Percentiles rank a stretch among this genome's conserved stretches.
phyloP scores from a whole-genome alignment of 805 yeast genomes.

The Schizosaccharomyces lindneri region DNA sequence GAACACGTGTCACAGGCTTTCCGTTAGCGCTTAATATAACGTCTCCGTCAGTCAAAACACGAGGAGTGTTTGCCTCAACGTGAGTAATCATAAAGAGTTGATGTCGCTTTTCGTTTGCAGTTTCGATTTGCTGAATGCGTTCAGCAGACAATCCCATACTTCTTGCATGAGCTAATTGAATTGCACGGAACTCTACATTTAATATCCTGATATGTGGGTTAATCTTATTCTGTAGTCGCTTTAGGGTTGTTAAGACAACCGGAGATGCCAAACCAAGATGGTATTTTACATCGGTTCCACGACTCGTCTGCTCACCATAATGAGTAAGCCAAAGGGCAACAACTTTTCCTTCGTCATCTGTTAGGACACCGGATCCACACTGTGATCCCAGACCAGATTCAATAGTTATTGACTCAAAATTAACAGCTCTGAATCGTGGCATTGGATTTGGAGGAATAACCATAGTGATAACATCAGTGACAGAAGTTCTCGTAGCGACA shows the following conservation, averaged over 20 bases:
- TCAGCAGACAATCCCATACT: slow-evolving; percentile 67
- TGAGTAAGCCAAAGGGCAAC: slow-evolving; percentile 70
- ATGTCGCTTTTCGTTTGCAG: slow-evolving; percentile 34
- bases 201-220: slow-evolving; percentile 36
- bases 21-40: slow-evolving; percentile 48
- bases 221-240: slow-evolving; percentile 23
- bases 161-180: slow-evolving; percentile 51
- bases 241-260: slow-evolving; percentile 33
- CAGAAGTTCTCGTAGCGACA: slow-evolving; percentile 47
- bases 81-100: slow-evolving; percentile 52
- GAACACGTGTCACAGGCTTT: slow-evolving; percentile 33
- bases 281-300: slow-evolving; percentile 34
- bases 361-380: slow-evolving; percentile 57
- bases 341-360: slow-evolving; percentile 52
- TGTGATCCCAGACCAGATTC: slow-evolving; percentile 50
- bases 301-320: slow-evolving; percentile 38
- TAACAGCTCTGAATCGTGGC: slow-evolving; percentile 71
- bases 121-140: slow-evolving; percentile 51
- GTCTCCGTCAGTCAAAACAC: slow-evolving; percentile 32
- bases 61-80: slow-evolving; percentile 22
- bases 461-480: slow-evolving; percentile 51
- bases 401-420: slow-evolving; percentile 48
- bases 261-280: slow-evolving; percentile 57
- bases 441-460: slow-evolving; percentile 45
- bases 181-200: slow-evolving; percentile 53